These are phyloP conservation scores for Diplodia corticola DNA, from an alignment of 2,329 filamentous ascomycete species.

Conservation along the genomic window DNA sequence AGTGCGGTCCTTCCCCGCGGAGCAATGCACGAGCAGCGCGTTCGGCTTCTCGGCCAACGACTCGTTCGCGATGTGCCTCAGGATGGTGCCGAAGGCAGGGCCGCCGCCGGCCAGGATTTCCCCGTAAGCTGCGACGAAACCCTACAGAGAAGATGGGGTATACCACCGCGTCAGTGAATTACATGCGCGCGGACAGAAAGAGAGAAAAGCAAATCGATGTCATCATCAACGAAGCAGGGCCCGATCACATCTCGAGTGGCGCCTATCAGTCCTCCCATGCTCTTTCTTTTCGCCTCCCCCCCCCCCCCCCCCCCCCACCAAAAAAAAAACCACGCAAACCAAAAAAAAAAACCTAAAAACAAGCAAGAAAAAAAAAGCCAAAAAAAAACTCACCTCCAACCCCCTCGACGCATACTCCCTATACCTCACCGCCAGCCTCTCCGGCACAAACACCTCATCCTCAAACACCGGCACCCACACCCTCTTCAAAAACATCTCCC, in stretches of 20 bases:
- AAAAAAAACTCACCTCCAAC: constrained; percentile 37
- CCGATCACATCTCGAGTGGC: too few species aligned
- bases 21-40: constrained; percentile 69
- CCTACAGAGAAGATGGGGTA: constrained; percentile 34
- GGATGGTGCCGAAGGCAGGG: constrained; percentile 58
- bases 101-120: constrained; percentile 60
- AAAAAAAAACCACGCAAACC: neutral
- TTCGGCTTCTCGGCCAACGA: constrained; percentile 31
- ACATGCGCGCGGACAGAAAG: too few species aligned
- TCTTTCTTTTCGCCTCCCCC: neutral
- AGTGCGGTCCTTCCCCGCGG: constrained; percentile 75
- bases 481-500: constrained; percentile 38
- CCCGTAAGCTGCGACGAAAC: constrained; percentile 65
- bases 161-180: neutral
- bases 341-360: neutral
- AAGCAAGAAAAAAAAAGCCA: neutral
- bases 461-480: constrained; percentile 66
- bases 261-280: too few species aligned
- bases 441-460: constrained; percentile 62
- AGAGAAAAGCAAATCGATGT: neutral
- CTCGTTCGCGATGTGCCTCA: constrained; percentile 55
- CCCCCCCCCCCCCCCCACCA: too few species aligned
- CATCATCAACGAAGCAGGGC: neutral
- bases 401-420: constrained; percentile 60
- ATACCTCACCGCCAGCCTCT: constrained; percentile 62